Percentiles rank a stretch among this genome's conserved stretches.
phyloP scores from a whole-genome alignment of 495 filamentous ascomycete genomes.

The Penicillium coprophilum region DNA sequence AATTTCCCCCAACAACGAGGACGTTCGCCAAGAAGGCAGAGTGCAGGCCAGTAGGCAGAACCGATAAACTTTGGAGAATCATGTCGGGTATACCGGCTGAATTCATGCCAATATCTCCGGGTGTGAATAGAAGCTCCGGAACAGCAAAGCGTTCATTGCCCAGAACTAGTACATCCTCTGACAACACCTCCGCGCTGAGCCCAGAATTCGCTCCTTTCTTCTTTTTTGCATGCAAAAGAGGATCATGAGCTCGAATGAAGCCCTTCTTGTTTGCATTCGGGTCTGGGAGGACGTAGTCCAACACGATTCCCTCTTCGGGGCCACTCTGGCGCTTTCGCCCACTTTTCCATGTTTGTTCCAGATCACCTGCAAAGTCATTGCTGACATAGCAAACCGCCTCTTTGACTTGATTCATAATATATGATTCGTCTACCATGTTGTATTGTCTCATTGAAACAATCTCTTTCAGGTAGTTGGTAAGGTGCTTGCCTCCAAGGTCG shows the following conservation, averaged over 20 bases:
- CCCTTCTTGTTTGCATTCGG: slow-evolving; percentile 76
- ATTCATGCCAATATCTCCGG: slow-evolving; percentile 80
- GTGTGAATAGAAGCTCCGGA: slow-evolving; percentile 86
- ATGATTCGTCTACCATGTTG: slow-evolving; percentile 89
- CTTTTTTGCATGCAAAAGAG: slow-evolving; percentile 57
- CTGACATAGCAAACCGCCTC: slow-evolving; percentile 85
- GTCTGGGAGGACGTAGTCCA: slow-evolving; percentile 92
- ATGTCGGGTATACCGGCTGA: slow-evolving; percentile 80
- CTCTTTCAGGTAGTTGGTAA: slow-evolving; percentile 94
- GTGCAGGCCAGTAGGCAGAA: slow-evolving; percentile 72
- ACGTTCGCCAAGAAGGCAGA: slow-evolving; percentile 82
- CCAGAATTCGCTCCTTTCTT: slow-evolving; percentile 54
- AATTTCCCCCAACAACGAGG: slow-evolving; percentile 84
- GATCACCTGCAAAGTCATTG: slow-evolving; percentile 71
- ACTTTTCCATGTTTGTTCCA: slow-evolving; percentile 85
- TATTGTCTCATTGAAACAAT: slow-evolving; percentile 87
- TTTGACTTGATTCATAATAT: slow-evolving; percentile 94
- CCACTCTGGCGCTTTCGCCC: slow-evolving; percentile 49
- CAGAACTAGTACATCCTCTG: slow-evolving; percentile 81
- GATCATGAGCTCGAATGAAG: slow-evolving; percentile 73
- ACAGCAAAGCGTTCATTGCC: slow-evolving; percentile 90
- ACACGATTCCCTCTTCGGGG: slow-evolving; percentile 67
- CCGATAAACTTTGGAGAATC: slow-evolving; percentile 77
- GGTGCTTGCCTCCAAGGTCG: slow-evolving; percentile 85
- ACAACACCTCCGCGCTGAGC: slow-evolving; percentile 52